phyloP scores from a whole-genome alignment of 108 stramenopile genomes.

The Cyclotella distinguenda region DNA sequence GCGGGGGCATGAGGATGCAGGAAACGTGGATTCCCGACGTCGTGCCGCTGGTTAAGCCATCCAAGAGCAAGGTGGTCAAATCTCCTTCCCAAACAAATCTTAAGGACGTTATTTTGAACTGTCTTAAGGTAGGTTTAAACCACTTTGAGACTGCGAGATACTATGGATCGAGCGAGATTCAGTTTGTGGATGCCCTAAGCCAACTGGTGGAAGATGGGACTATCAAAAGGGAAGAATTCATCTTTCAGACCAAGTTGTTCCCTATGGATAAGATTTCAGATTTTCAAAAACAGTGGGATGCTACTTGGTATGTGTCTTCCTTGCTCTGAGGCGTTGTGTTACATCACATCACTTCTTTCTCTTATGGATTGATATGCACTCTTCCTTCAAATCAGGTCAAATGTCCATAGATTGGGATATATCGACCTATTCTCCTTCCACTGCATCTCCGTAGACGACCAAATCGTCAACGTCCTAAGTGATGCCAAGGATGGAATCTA shows the following conservation, averaged over 20 bases:
- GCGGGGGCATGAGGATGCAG: conserved; percentile 61
- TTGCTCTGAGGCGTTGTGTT: too few species aligned
- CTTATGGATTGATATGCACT: too few species aligned
- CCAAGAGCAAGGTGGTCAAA: conserved; percentile 44
- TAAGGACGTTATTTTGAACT: conserved; percentile 37
- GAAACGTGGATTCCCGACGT: conserved; percentile 64
- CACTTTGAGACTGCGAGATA: conserved; percentile 83
- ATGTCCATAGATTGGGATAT: conserved; percentile 51
- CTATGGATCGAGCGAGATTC: conserved; percentile 61
- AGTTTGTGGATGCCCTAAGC: conserved; percentile 51
- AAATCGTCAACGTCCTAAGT: conserved; percentile 43
- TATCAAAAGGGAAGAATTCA: conserved; percentile 55
- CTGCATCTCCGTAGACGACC: conserved; percentile 37
- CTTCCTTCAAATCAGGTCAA: conserved; percentile 3
- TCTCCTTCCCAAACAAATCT: conserved; percentile 49
- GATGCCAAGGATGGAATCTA: conserved; percentile 47
- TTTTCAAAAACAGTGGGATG: conserved; percentile 55
- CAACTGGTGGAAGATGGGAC: conserved; percentile 50
- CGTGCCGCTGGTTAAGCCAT: conserved; percentile 41
- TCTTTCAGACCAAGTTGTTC: conserved; percentile 74
- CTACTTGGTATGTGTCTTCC: conserved; percentile 42
- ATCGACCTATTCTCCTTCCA: conserved; percentile 74
- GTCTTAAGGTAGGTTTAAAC: conserved; percentile 65
- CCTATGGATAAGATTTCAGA: conserved; percentile 35
- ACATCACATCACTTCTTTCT: neutral